These are phyloP conservation scores for Pharnaceum exiguum DNA, from an alignment of 148 eudicot species.

Conservation along the genomic window DNA sequence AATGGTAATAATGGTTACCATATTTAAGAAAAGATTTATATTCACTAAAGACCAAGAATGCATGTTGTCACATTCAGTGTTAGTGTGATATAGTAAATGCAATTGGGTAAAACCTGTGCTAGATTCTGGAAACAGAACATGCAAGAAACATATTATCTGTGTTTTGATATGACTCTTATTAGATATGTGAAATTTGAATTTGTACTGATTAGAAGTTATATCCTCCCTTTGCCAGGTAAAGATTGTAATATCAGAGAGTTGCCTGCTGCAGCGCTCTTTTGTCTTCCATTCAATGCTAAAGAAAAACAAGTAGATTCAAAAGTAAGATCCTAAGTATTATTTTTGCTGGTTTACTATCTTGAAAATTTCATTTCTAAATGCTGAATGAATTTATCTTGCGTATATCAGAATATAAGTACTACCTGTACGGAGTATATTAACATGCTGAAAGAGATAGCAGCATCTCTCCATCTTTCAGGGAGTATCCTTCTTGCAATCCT, in stretches of 20 bases:
- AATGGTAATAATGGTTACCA: too few species aligned
- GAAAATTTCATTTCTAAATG: conserved; percentile 10
- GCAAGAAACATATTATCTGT: too few species aligned
- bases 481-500: conserved; percentile 64
- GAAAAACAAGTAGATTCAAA: conserved; percentile 33
- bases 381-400: conserved; percentile 11
- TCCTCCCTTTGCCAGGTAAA: conserved; percentile 45
- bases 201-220: neutral
- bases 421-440: conserved; percentile 44
- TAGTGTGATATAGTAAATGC: too few species aligned
- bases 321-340: conserved; percentile 36
- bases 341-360: neutral
- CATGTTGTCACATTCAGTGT: too few species aligned
- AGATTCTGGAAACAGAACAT: too few species aligned
- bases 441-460: conserved; percentile 56
- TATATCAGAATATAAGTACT: conserved; percentile 46
- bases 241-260: conserved; percentile 37
- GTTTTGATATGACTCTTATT: too few species aligned
- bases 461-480: conserved; percentile 74
- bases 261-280: conserved; percentile 87
- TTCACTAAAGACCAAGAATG: too few species aligned
- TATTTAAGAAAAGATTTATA: too few species aligned
- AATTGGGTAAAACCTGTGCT: too few species aligned
- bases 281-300: conserved; percentile 39
- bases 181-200: neutral